Base-by-base conservation (phyloP, 2,329 filamentous ascomycete genomes). In the Colletotrichum simmondsii region DNA sequence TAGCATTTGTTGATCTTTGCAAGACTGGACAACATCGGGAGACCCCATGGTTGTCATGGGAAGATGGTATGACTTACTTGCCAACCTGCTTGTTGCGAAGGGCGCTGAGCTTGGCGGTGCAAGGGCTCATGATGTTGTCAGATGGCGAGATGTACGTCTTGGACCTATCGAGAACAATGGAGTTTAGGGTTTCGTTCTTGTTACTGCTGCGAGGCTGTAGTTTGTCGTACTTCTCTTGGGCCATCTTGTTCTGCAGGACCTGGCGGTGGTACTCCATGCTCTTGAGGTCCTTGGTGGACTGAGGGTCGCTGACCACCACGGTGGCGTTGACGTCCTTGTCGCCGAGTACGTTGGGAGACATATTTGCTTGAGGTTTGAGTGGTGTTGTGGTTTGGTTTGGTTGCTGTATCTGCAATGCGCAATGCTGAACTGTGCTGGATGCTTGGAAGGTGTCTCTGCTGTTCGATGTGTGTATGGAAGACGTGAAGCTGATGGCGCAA, bases 71-170 rank as follows among this genome's bases (percentile, higher is more conserved):
- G 6, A 88, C 90, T 80, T 87, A 94, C 92, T 95, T 96, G 84
- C 89, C 89, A 75, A 92, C 92, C 79, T 94, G 92, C 86, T 95
- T 95, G 85, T 90, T 94, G 84, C 94, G 93, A 83, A 95, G 91
- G 53, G 93, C 92, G 75, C 89, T 93, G 78, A 97, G 89, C 88
- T 97, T 97, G 82, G 93, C 92, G 22, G 92, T 93, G 83, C 94
- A 95, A 46, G 94, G 94, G 78, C 93, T 95, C 92, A 95, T 94
- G 86, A 97, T 95, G 83, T 91, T 92, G 83, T 97, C 94, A n/a
- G 93, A 95, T 3, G 94, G 94, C 22, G 93, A 95, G 81, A 95
- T 87, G 84, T 95, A 96, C 76, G 88, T 85, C 77, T 87, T 85
- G 58, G 82, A 78, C 64, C 85, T 84, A 76, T 65, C 57, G 58